These are phyloP conservation scores for Rhododendron henanense DNA, from an alignment of 148 eudicot species.

Conservation along the genomic window DNA sequence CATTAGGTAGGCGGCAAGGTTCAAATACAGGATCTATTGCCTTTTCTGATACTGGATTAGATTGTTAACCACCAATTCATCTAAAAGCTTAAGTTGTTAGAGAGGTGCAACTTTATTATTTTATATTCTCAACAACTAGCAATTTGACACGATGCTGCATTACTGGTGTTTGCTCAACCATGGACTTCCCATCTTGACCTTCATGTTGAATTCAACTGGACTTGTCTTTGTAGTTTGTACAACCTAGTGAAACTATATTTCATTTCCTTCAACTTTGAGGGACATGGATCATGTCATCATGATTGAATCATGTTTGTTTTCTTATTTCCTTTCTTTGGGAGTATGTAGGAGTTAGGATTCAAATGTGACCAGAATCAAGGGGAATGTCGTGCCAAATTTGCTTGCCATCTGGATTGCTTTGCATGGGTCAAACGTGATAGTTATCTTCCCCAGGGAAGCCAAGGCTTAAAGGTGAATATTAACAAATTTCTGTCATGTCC, in stretches of 20 bases:
- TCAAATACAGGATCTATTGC: too few relatives aligned
- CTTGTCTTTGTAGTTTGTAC: not conserved
- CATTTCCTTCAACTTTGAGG: not conserved
- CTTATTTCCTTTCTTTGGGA: slow-evolving; percentile 13
- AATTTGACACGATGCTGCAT: not conserved
- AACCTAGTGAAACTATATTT: not conserved
- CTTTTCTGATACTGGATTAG: too few relatives aligned
- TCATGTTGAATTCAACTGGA: not conserved
- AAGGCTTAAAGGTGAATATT: slow-evolving; percentile 79
- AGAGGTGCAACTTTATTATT: not conserved
- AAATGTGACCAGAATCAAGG: slow-evolving; percentile 93
- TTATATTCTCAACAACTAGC: not conserved
- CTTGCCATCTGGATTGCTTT: slow-evolving; percentile 98
- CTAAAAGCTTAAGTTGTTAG: not conserved
- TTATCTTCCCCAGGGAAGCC: slow-evolving; percentile 99
- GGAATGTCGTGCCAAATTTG: slow-evolving; percentile 99
- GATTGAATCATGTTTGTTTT: not conserved
- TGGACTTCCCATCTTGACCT: slow-evolving; percentile 8
- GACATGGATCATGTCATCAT: not conserved
- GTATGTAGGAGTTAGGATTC: slow-evolving; percentile 82
- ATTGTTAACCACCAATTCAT: not conserved
- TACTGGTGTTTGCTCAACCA: not conserved
- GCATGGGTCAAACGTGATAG: slow-evolving; percentile 99
- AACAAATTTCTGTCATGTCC: not conserved
- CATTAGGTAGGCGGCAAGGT: not conserved